A percentile compares a stretch with the other conserved stretches of the same genome.
These are phyloP conservation scores for Ceriops tagal DNA, from an alignment of 345 rosid species.

Conservation along the genomic window DNA sequence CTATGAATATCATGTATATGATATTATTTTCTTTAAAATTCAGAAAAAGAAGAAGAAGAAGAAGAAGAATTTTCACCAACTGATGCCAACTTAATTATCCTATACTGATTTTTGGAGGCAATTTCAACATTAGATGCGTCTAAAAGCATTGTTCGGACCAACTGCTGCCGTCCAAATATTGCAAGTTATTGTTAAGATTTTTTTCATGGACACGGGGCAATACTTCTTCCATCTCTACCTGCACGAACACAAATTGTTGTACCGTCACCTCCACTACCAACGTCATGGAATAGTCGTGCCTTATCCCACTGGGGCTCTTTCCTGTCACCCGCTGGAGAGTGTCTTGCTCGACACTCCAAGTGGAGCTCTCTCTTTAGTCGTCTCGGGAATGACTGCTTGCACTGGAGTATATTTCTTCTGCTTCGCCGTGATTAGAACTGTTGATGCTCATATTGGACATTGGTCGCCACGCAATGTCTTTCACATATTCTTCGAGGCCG, in stretches of 20 bases:
- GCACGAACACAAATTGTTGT: slow-evolving; percentile 67
- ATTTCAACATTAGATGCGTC: slow-evolving; percentile 44
- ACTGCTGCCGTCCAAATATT: slow-evolving; percentile 40
- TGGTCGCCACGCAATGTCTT: slow-evolving; percentile 65
- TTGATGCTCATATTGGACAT: slow-evolving; percentile 67
- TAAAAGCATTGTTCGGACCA: slow-evolving; percentile 41
- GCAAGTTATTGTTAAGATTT: slow-evolving; percentile 52
- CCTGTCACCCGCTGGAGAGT: slow-evolving; percentile 60
- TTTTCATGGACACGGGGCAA: slow-evolving; percentile 67
- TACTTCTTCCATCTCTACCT: slow-evolving; percentile 62
- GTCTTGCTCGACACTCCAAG: slow-evolving; percentile 57
- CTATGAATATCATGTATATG: too few species aligned
- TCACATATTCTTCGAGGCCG: slow-evolving; percentile 55
- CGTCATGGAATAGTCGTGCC: slow-evolving; percentile 67
- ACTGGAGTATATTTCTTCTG: slow-evolving; percentile 60
- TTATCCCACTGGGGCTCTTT: slow-evolving; percentile 64
- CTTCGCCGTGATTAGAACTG: slow-evolving; percentile 54
- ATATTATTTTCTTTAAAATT: too few species aligned
- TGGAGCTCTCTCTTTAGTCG: slow-evolving; percentile 61
- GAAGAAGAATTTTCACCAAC: too few species aligned
- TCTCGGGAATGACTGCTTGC: slow-evolving; percentile 70
- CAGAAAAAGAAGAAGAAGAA: too few species aligned
- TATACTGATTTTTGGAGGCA: slow-evolving; percentile 26
- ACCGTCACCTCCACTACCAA: slow-evolving; percentile 62
- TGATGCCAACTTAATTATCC: too few species aligned